phyloP scores from a whole-genome alignment of 2,329 filamentous ascomycete species.

The Bipolaris zeicola region DNA sequence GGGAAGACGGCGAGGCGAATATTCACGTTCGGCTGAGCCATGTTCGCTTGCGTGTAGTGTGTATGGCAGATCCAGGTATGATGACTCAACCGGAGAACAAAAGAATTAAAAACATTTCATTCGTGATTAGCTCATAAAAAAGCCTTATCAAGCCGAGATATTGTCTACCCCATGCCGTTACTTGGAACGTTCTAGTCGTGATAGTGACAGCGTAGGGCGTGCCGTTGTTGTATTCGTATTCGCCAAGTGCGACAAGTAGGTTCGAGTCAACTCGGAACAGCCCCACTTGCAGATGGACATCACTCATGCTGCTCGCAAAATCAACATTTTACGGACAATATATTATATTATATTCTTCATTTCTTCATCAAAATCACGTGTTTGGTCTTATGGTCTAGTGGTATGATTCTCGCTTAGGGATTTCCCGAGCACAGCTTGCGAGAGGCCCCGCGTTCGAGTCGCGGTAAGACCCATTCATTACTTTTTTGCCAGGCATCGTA shows the following conservation, averaged over 20 bases:
- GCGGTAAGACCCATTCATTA: slow-evolving; percentile 10
- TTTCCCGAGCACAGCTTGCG: slow-evolving; percentile 5
- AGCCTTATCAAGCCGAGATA: not conserved
- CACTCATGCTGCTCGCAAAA: not conserved
- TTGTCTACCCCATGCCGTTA: not conserved
- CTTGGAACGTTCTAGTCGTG: not conserved
- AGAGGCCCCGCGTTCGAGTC: slow-evolving; percentile 11
- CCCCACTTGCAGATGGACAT: not conserved
- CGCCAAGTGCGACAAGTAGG: not conserved
- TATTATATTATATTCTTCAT: not conserved
- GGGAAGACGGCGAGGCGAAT: slow-evolving; percentile 46
- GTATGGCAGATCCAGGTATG: not conserved
- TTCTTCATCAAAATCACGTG: slow-evolving; percentile 3
- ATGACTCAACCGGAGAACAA: no score
- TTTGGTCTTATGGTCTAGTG: slow-evolving; percentile 54
- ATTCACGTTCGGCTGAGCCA: slow-evolving; percentile 6
- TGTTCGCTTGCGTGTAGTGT: not conserved
- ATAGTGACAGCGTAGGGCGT: not conserved
- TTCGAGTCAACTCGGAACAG: not conserved
- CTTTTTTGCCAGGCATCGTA: not conserved
- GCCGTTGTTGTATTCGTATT: not conserved
- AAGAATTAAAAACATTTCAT: not conserved
- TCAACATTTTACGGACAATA: rapidly evolving
- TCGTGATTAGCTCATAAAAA: not conserved
- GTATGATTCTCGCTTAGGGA: slow-evolving; percentile 75